These are phyloP conservation scores for Alternaria postmessia DNA, from an alignment of 2,329 filamentous ascomycete species.

Conservation along the genomic window DNA sequence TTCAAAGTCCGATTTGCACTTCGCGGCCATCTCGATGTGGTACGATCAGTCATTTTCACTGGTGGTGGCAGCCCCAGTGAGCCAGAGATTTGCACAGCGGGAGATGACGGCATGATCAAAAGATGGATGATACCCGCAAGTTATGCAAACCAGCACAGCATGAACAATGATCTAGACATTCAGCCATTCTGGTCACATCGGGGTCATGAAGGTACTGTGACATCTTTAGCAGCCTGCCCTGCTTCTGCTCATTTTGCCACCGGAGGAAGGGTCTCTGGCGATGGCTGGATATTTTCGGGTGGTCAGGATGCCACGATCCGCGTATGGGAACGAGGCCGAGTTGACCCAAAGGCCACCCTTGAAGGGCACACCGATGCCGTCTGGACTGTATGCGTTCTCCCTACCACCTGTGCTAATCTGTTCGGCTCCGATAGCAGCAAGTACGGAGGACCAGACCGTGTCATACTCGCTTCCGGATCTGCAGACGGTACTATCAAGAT, in stretches of 20 bases:
- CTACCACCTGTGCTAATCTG: conserved; percentile 78
- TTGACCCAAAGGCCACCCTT: conserved; percentile 93
- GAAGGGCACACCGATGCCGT: conserved; percentile 96
- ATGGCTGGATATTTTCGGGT: conserved; percentile 98
- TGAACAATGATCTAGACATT: conserved; percentile 84
- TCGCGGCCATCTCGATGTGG: conserved; percentile 90
- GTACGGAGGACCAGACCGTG: conserved; percentile 82
- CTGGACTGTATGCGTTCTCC: conserved; percentile 93
- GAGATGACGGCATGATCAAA: conserved; percentile 95
- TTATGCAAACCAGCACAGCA: conserved; percentile 69
- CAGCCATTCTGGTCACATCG: conserved; percentile 94
- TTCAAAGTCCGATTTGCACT: conserved; percentile 95
- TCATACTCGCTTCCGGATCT: conserved; percentile 88
- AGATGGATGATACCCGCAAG: conserved; percentile 92
- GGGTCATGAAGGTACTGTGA: conserved; percentile 89
- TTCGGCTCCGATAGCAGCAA: conserved; percentile 76
- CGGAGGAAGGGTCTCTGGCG: conserved; percentile 84
- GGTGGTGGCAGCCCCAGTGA: conserved; percentile 94
- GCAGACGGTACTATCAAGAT: conserved; percentile 92
- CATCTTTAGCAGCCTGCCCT: conserved; percentile 85
- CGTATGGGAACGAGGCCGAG: conserved; percentile 93
- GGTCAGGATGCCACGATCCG: conserved; percentile 92
- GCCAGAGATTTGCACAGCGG: conserved; percentile 94
- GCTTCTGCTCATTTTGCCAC: conserved; percentile 88
- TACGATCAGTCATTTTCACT: conserved; percentile 94